Percentiles rank a stretch among this genome's conserved stretches.
phyloP scores from a whole-genome alignment of 768 basidiomycete genomes.

The Boletus sp. region DNA sequence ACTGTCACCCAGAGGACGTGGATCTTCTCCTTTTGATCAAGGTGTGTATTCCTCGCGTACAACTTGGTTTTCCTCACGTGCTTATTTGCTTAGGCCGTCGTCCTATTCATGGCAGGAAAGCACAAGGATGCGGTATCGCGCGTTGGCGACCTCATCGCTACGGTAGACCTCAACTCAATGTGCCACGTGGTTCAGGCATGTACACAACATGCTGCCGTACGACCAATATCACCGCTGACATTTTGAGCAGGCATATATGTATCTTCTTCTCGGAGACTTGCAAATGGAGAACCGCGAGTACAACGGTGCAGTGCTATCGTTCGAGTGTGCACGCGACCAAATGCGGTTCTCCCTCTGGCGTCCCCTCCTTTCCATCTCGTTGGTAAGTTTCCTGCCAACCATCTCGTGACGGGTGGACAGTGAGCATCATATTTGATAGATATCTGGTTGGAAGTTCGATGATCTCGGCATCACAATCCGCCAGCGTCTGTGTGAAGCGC shows the following conservation, averaged over 20 bases:
- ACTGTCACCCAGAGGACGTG: background rate
- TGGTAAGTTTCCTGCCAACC: background rate
- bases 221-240: background rate
- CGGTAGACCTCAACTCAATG: background rate
- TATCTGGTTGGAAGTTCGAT: background rate
- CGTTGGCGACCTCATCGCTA: background rate
- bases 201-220: background rate
- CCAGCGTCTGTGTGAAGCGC: background rate
- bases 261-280: background rate
- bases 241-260: background rate
- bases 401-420: too few species aligned
- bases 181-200: background rate
- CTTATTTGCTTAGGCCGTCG: background rate
- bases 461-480: background rate
- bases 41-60: background rate
- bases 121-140: too few species aligned
- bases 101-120: background rate
- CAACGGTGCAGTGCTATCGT: background rate
- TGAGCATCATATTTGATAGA: background rate
- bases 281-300: background rate
- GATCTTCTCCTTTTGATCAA: slow-evolving; percentile 2
- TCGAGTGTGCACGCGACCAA: background rate
- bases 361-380: background rate
- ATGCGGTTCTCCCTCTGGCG: background rate
- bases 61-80: background rate